Evolutionary conservation across 768 basidiomycete genomes (phyloP).

Genomic region (Sarcomyxa edulis): DNA sequence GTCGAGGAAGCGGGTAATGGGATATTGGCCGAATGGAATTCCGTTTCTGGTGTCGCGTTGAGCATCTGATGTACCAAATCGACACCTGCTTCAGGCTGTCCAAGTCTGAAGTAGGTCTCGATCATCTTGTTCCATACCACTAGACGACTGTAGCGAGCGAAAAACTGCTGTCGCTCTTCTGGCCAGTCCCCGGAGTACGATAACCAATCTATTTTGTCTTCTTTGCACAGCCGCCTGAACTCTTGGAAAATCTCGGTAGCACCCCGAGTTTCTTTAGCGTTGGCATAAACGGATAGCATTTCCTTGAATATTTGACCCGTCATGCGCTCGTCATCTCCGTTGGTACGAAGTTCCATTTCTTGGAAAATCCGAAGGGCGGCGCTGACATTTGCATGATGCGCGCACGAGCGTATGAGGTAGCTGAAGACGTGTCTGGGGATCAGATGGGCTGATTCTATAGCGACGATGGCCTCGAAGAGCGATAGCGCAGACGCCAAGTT

Average conservation of each 20-base stretch:
- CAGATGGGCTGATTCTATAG: conserved; percentile 23
- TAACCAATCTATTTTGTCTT: no score
- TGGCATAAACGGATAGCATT: conserved; percentile 56
- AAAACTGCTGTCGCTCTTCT: conserved; percentile 1
- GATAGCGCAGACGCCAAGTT: conserved; percentile 69
- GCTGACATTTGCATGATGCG: conserved; percentile 48
- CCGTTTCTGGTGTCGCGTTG: conserved; percentile 31
- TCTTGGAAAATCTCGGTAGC: conserved; percentile 60
- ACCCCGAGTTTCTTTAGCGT: conserved; percentile 38
- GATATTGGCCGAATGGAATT: conserved; percentile 31
- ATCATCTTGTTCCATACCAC: conserved; percentile 75
- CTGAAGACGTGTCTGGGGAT: conserved; percentile 39
- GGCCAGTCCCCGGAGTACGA: no score
- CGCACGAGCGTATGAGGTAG: conserved; percentile 57
- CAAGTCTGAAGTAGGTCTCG: conserved; percentile 61
- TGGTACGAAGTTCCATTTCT: conserved; percentile 46
- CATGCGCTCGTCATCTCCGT: conserved; percentile 28
- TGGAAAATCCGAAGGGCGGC: conserved; percentile 62
- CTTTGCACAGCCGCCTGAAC: conserved; percentile 44
- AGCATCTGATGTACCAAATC: conserved; percentile 70
- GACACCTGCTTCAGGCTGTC: conserved; percentile 58
- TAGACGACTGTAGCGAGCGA: conserved; percentile 31
- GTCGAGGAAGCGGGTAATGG: conserved; percentile 61
- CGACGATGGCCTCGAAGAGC: conserved; percentile 59
- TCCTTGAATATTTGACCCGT: conserved; percentile 38